Evolutionary conservation across 2,329 filamentous ascomycete species (phyloP).

Genomic region (Trichoderma koningiopsis): DNA sequence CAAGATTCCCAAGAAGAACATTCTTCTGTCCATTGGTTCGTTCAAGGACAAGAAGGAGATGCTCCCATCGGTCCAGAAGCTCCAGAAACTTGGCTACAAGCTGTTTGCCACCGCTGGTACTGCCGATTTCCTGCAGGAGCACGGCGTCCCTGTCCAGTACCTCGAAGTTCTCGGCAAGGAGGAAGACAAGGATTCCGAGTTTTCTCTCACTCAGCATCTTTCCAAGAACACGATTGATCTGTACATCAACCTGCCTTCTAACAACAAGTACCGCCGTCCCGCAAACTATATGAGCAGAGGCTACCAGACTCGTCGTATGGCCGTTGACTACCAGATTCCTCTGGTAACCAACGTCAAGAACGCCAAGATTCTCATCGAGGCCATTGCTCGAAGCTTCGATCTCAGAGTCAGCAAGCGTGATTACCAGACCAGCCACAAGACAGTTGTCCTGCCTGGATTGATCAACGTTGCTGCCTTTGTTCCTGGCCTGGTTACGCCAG

Average conservation of each 20-base stretch:
- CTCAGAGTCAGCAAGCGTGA: constrained; percentile 82
- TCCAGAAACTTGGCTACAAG: constrained; percentile 91
- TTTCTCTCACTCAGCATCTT: constrained; percentile 93
- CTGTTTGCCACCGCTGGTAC: constrained; percentile 96
- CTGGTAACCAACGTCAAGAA: constrained; percentile 99
- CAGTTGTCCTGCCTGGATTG: constrained; percentile 70
- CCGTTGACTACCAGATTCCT: constrained; percentile 94
- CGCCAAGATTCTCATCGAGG: constrained; percentile 94
- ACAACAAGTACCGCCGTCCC: constrained; percentile 93
- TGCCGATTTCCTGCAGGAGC: constrained; percentile 92
- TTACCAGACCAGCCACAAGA: constrained; percentile 86
- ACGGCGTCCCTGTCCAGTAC: constrained; percentile 90
- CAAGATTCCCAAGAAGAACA: constrained; percentile 92
- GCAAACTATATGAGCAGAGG: constrained; percentile 99
- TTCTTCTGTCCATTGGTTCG: constrained; percentile 91
- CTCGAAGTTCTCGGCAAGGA: constrained; percentile 82
- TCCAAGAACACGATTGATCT: constrained; percentile 97
- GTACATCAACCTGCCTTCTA: constrained; percentile 99
- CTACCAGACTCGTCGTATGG: constrained; percentile 95
- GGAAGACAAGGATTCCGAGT: constrained; percentile 89
- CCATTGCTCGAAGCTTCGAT: constrained; percentile 85
- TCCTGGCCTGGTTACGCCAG: constrained; percentile 66
- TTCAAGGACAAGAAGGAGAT: constrained; percentile 99
- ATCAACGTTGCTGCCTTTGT: constrained; percentile 82
- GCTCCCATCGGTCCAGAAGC: constrained; percentile 86